These are phyloP conservation scores for Penstemon newberryi DNA, from an alignment of 257 asterid species.

Conservation along the genomic window DNA sequence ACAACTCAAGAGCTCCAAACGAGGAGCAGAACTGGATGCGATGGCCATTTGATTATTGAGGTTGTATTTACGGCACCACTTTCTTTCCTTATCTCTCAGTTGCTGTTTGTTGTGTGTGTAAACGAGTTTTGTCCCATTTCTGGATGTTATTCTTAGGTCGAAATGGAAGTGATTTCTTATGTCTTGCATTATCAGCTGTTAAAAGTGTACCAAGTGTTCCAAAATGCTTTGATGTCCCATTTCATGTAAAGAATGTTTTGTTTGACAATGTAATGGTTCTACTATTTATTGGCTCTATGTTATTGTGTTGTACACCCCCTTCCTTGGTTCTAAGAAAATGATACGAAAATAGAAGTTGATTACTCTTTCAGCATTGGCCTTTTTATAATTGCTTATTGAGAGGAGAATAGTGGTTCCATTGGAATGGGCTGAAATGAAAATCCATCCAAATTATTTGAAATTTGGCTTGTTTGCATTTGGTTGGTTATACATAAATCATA, in stretches of 20 bases:
- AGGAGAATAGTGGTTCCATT: no score
- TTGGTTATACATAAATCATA: no score
- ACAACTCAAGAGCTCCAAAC: slow-evolving; percentile 39
- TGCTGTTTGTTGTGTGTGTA: slow-evolving; percentile 25
- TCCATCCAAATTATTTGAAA: no score
- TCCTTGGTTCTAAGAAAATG: neutral
- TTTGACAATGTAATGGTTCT: neutral
- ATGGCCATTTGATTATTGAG: slow-evolving; percentile 50
- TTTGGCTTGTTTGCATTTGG: no score
- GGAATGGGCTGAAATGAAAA: no score
- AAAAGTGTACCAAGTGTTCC: slow-evolving; percentile 15
- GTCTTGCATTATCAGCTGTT: slow-evolving; percentile 24
- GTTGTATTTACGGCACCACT: slow-evolving; percentile 22
- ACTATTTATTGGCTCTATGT: neutral
- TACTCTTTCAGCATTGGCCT: no score
- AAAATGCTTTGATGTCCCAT: neutral
- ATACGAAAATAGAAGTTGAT: no score
- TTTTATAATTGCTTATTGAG: no score
- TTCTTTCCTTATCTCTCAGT: slow-evolving; percentile 3
- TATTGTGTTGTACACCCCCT: neutral
- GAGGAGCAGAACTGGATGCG: slow-evolving; percentile 39
- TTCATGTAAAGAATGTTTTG: slow-evolving; percentile 19
- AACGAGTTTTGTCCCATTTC: slow-evolving; percentile 20
- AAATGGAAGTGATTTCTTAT: slow-evolving; percentile 22
- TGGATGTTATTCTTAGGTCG: slow-evolving; percentile 19